Evolutionary conservation across 768 basidiomycete genomes (phyloP).

Genomic region (Bullera alba): DNA sequence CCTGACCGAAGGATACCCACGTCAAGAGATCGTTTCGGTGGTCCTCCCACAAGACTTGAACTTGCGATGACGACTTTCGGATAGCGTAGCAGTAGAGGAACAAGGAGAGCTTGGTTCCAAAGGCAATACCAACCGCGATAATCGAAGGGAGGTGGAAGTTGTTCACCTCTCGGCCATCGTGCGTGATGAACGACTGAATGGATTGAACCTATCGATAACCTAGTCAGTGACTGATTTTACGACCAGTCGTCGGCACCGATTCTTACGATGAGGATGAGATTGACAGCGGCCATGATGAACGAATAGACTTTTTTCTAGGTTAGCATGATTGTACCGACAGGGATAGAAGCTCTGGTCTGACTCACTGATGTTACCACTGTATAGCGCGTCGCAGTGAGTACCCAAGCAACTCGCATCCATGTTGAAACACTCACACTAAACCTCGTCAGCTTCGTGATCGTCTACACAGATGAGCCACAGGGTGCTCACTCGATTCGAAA

Average conservation of each 20-base stretch:
- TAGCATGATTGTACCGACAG: not conserved
- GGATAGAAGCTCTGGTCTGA: not conserved
- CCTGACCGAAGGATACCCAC: slow-evolving; percentile 56
- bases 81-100: slow-evolving; percentile 81
- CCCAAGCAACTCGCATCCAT: not conserved
- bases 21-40: slow-evolving; percentile 88
- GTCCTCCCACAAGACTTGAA: slow-evolving; percentile 92
- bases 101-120: slow-evolving; percentile 80
- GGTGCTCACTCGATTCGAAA: slow-evolving; percentile 59
- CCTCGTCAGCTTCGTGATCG: not conserved
- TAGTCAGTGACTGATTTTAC: not conserved
- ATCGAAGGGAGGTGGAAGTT: slow-evolving; percentile 74
- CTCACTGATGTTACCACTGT: slow-evolving; percentile 29
- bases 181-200: slow-evolving; percentile 60
- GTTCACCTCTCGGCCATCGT: slow-evolving; percentile 53
- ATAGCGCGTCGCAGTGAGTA: slow-evolving; percentile 3
- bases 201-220: slow-evolving; percentile 57
- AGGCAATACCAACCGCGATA: slow-evolving; percentile 71
- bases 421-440: slow-evolving; percentile 8
- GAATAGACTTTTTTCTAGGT: slow-evolving; percentile 68
- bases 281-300: slow-evolving; percentile 81
- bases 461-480: not conserved
- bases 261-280: slow-evolving; percentile 70
- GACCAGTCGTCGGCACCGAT: not conserved
- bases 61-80: slow-evolving; percentile 77